Conservation (phyloP, 1,284 basidiomycete genomes). For the Uromyces viciae-fabae region DNA sequence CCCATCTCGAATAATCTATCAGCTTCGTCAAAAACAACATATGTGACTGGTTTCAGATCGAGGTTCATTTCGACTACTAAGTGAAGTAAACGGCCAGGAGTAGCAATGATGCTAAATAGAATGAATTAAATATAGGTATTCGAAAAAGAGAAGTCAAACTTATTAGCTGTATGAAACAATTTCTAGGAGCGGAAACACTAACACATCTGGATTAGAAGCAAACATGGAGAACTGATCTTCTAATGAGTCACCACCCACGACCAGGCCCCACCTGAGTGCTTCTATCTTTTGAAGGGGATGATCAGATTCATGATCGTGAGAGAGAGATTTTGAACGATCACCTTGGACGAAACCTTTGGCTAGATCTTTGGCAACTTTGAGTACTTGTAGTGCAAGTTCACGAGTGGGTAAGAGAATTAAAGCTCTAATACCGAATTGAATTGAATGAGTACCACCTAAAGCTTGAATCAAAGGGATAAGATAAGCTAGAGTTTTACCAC, state of each 20-base stretch:
- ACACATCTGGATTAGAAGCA: slow-evolving; percentile 89
- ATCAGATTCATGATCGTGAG: slow-evolving; percentile 54
- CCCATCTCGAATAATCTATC: slow-evolving; percentile 92
- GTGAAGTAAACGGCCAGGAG: slow-evolving; percentile 93
- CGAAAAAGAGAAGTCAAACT: slow-evolving; percentile 20
- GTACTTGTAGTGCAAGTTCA: slow-evolving; percentile 87
- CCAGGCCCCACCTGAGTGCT: slow-evolving; percentile 79
- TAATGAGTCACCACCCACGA: slow-evolving; percentile 91
- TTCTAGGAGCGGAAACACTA: slow-evolving; percentile 55
- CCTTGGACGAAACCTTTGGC: slow-evolving; percentile 68
- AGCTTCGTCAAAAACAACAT: slow-evolving; percentile 96
- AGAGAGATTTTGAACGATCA: slow-evolving; percentile 61
- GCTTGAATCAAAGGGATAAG: slow-evolving; percentile 86
- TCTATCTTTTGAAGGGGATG: slow-evolving; percentile 58
- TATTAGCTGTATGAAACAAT: not conserved
- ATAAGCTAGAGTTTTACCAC: slow-evolving; percentile 96
- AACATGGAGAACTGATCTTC: slow-evolving; percentile 97
- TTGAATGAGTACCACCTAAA: slow-evolving; percentile 74
- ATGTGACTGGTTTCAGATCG: slow-evolving; percentile 80
- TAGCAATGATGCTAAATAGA: slow-evolving; percentile 76
- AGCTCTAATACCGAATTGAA: slow-evolving; percentile 77
- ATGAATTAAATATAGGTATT: slow-evolving; percentile 37
- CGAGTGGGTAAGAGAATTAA: slow-evolving; percentile 86
- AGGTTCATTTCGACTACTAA: slow-evolving; percentile 95
- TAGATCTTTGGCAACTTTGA: slow-evolving; percentile 91